Percentiles rank a stretch among this genome's conserved stretches.
phyloP scores from a whole-genome alignment of 2,329 filamentous ascomycete species.

The Ceratocystiopsis brevicomis region DNA sequence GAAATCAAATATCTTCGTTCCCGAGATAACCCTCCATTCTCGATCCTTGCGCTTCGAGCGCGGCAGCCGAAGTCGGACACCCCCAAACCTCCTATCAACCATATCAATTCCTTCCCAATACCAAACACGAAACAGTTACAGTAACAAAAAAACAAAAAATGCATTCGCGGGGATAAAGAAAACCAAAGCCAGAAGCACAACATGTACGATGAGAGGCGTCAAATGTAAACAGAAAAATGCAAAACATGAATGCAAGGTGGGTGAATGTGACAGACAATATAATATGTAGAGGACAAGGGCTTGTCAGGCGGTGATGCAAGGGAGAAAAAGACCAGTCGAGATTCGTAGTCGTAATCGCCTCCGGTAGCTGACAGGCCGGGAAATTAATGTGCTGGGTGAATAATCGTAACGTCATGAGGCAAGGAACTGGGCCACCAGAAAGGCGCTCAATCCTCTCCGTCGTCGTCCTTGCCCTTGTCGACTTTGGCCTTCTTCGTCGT shows the following conservation, averaged over 20 bases:
- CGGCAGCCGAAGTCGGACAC: neutral
- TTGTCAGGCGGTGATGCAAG: neutral
- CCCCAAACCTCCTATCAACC: neutral
- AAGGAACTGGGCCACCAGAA: neutral
- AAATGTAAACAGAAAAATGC: too few relatives aligned
- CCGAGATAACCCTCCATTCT: neutral
- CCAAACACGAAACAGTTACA: constrained; percentile 1
- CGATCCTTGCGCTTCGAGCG: neutral
- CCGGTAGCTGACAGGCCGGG: too few relatives aligned
- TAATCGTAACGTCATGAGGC: constrained; percentile 3
- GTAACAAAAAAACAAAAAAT: neutral
- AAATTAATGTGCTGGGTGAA: neutral
- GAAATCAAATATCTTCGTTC: constrained; percentile 1
- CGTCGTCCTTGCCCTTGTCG: constrained; percentile 21
- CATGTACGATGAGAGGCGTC: too few relatives aligned
- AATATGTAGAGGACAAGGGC: neutral
- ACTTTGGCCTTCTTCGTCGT: constrained; percentile 35
- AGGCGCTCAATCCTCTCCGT: constrained; percentile 9
- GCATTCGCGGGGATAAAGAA: too few relatives aligned
- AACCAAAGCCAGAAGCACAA: too few relatives aligned
- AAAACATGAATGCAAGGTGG: too few relatives aligned
- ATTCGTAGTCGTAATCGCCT: neutral
- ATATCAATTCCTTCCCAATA: neutral
- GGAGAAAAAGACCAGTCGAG: neutral
- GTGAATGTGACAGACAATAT: neutral